Evolutionary conservation across 352 stramenopile species (phyloP).

Genomic region (Globisporangium acanthophoron): DNA sequence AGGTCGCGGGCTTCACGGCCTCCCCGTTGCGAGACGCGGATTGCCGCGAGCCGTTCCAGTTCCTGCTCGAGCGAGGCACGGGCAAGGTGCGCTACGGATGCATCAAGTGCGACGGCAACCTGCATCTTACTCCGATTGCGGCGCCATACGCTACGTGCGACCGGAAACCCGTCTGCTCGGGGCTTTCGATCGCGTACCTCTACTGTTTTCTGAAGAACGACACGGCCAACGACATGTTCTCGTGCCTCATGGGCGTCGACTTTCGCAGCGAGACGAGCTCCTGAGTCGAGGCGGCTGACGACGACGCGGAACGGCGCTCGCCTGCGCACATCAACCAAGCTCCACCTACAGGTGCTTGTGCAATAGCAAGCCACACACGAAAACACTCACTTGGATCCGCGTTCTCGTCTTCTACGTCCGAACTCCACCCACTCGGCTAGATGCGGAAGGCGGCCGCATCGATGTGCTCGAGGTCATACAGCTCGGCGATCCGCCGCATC

Average conservation of each 20-base stretch:
- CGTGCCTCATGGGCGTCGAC: constrained; percentile 9
- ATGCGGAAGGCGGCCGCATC: constrained; percentile 65
- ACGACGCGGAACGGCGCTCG: no score
- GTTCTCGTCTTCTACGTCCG: background rate
- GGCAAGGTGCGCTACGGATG: constrained; percentile 8
- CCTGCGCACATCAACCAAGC: background rate
- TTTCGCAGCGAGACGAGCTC: background rate
- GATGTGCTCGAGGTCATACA: constrained; percentile 76
- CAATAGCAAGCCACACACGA: background rate
- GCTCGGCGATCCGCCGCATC: constrained; percentile 72
- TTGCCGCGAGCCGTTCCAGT: constrained; percentile 6
- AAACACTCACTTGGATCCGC: background rate
- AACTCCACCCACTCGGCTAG: constrained; percentile 20
- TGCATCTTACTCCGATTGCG: background rate
- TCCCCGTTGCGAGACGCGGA: background rate
- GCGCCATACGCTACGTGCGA: constrained; percentile 6
- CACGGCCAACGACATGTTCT: constrained; percentile 6
- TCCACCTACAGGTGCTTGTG: background rate
- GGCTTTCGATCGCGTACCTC: constrained; percentile 6
- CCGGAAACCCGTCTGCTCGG: constrained; percentile 4
- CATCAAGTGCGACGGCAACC: constrained; percentile 3
- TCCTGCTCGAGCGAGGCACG: constrained; percentile 6
- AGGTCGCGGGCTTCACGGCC: constrained; percentile 3
- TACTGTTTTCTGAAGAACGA: constrained; percentile 10
- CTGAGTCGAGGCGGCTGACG: background rate